Percentiles rank a stretch among this genome's conserved stretches.
Evolutionary conservation across 139 green algal genomes (phyloP).

Genomic region (Deuterostichococcus epilithicus): DNA sequence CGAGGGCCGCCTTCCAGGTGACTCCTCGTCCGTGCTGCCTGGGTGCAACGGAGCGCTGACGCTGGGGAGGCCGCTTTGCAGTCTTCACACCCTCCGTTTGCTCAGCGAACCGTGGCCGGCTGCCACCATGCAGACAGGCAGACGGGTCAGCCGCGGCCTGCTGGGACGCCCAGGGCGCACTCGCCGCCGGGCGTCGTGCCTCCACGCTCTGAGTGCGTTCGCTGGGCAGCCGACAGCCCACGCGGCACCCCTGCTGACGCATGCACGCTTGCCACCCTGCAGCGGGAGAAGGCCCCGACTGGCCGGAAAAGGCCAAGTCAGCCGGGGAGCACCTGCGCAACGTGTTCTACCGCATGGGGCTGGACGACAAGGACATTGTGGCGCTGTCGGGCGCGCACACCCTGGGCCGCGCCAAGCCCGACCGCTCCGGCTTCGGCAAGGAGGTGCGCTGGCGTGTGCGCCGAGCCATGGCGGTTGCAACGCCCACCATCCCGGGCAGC

Average conservation of each 20-base stretch:
- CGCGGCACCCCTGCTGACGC: no score
- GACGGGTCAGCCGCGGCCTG: no score
- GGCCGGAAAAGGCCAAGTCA: conserved; percentile 35
- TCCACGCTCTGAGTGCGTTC: no score
- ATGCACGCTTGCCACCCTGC: not conserved
- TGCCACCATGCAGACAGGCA: no score
- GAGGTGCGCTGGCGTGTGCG: no score
- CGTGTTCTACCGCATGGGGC: conserved; percentile 83
- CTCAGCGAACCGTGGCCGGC: no score
- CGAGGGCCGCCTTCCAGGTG: conserved; percentile 81
- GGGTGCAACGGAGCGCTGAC: no score
- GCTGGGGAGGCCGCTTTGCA: not conserved
- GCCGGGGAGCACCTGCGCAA: conserved; percentile 58
- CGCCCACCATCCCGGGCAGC: no score
- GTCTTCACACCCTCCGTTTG: not conserved
- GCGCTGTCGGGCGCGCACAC: conserved; percentile 65
- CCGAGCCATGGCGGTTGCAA: no score
- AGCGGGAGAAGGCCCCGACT: conserved; percentile 41
- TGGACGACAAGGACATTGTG: conserved; percentile 72
- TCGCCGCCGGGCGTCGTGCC: no score
- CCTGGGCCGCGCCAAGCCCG: conserved; percentile 46
- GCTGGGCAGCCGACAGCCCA: no score
- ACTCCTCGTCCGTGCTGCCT: not conserved
- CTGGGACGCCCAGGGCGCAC: no score
- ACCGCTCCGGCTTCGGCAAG: conserved; percentile 63